phyloP scores from a whole-genome alignment of 1,284 basidiomycete species.

The Cutaneotrichosporon sp. region DNA sequence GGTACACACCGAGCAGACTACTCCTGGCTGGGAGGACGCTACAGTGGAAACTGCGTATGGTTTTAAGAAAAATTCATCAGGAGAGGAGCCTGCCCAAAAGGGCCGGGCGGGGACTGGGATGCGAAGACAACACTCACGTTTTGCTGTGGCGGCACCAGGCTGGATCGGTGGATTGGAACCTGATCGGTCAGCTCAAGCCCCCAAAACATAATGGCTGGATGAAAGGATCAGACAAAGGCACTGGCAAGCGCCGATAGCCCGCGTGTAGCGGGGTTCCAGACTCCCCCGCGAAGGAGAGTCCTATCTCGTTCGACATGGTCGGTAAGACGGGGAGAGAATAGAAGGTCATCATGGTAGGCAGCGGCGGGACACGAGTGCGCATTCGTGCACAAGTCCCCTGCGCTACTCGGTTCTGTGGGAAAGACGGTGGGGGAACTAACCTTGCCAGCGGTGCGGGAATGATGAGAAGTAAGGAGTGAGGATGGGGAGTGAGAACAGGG shows the following conservation, averaged over 20 bases:
- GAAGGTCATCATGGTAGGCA: slow-evolving; percentile 46
- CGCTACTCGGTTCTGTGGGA: no score
- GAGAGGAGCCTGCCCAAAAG: slow-evolving; percentile 5
- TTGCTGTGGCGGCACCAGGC: no score
- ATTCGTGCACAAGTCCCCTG: not conserved
- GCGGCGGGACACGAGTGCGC: not conserved
- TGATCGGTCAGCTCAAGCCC: slow-evolving; percentile 9
- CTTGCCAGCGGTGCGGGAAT: not conserved
- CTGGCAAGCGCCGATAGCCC: slow-evolving; percentile 50
- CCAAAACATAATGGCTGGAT: not conserved
- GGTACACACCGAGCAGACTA: slow-evolving; percentile 35
- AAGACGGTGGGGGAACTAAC: slow-evolving; percentile 14
- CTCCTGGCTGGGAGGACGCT: slow-evolving; percentile 48
- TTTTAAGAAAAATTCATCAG: slow-evolving; percentile 48
- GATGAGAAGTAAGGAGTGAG: not conserved
- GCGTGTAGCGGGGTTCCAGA: slow-evolving; percentile 38
- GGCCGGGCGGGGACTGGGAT: not conserved
- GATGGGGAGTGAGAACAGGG: not conserved
- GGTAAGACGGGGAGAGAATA: slow-evolving; percentile 52
- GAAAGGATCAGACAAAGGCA: slow-evolving; percentile 49
- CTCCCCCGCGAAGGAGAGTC: slow-evolving; percentile 48
- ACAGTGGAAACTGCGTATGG: slow-evolving; percentile 53
- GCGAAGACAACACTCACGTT: slow-evolving; percentile 9
- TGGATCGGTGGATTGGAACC: no score
- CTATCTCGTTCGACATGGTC: slow-evolving; percentile 52